phyloP scores from a whole-genome alignment of 169 alveolate genomes.

The Theileria orientalis region DNA sequence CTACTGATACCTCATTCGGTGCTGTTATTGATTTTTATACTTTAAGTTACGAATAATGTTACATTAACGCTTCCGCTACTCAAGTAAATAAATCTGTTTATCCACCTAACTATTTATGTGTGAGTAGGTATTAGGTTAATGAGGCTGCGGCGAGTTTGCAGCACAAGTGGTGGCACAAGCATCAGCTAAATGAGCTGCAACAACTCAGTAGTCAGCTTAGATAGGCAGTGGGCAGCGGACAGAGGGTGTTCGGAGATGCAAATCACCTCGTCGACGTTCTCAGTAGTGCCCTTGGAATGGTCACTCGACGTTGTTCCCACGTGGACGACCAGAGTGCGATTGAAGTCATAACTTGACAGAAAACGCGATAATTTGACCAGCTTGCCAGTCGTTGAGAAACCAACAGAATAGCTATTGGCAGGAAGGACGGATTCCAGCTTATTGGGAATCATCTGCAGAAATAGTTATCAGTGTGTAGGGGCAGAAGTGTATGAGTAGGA shows the following conservation, averaged over 20 bases:
- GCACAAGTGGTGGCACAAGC: too few species aligned
- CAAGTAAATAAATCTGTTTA: too few species aligned
- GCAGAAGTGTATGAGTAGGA: too few species aligned
- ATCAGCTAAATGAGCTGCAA: too few species aligned
- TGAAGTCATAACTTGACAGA: conserved; percentile 58
- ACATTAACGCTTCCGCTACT: too few species aligned
- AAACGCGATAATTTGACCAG: conserved; percentile 69
- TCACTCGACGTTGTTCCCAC: conserved; percentile 86
- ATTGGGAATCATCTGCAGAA: conserved; percentile 75
- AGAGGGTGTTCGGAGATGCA: conserved; percentile 81
- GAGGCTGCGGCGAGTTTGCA: too few species aligned
- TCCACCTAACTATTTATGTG: too few species aligned
- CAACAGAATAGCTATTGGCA: conserved; percentile 77
- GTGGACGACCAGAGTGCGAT: conserved; percentile 76
- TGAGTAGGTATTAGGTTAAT: too few species aligned
- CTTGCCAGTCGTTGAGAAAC: conserved; percentile 78
- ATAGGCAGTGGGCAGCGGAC: conserved; percentile 86
- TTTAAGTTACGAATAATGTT: too few species aligned
- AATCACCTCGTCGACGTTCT: conserved; percentile 74
- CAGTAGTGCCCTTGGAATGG: conserved; percentile 75
- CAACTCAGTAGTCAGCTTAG: conserved; percentile 79
- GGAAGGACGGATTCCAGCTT: conserved; percentile 77
- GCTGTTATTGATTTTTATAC: too few species aligned
- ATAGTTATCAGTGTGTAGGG: too few species aligned
- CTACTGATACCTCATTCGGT: too few species aligned